Evolutionary conservation across 306 rosid species (phyloP).

Genomic region (Fagus sylvatica): DNA sequence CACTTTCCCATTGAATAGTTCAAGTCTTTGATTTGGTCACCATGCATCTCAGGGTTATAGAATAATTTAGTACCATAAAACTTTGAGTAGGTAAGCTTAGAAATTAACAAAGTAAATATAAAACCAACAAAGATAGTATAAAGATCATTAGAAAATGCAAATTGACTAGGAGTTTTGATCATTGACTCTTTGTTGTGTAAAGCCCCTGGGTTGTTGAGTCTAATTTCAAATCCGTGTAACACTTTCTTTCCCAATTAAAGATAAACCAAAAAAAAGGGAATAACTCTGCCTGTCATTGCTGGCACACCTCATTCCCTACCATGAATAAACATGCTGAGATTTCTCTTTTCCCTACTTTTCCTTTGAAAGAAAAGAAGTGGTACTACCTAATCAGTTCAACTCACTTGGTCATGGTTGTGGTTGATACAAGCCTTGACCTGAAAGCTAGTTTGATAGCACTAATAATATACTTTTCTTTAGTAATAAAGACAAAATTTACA

Average conservation of each 20-base stretch:
- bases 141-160: neutral
- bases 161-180: neutral
- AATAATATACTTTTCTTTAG: no score
- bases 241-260: neutral
- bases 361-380: no score
- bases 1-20: neutral
- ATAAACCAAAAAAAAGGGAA: accelerated
- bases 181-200: neutral
- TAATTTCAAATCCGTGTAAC: neutral
- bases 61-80: neutral
- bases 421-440: no score
- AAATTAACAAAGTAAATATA: neutral
- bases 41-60: neutral
- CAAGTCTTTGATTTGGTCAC: neutral
- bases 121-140: neutral
- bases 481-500: no score
- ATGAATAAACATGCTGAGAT: no score
- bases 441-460: no score
- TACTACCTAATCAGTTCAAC: no score
- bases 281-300: no score
- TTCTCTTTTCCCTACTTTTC: no score
- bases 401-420: no score
- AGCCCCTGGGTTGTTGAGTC: neutral
- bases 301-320: neutral
- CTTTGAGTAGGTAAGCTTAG: neutral